Percentiles rank a stretch among this genome's conserved stretches.
These are phyloP conservation scores for Gloeopeniophorella convolvens DNA, from an alignment of 768 basidiomycete genomes.

Conservation along the genomic window DNA sequence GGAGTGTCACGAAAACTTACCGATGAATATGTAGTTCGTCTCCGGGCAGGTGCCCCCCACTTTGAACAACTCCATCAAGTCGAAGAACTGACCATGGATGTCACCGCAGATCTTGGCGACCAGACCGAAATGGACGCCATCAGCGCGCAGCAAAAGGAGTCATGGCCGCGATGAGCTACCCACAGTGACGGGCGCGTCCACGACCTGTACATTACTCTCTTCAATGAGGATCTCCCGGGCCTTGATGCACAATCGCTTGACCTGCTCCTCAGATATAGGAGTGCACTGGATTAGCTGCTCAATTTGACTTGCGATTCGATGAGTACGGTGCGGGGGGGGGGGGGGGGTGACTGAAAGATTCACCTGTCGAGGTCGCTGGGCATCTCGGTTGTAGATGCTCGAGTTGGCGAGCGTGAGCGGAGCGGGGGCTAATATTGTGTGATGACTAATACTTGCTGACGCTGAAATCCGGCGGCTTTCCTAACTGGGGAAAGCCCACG, in stretches of 20 bases:
- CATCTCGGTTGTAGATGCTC: constrained; percentile 1
- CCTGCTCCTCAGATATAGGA: constrained; percentile 91
- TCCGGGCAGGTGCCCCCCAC: constrained; percentile 89
- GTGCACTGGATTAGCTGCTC: constrained; percentile 91
- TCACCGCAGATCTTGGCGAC: constrained; percentile 81
- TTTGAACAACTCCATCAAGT: constrained; percentile 92
- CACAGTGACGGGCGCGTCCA: constrained; percentile 94
- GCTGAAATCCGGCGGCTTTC: no score
- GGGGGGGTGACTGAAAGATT: neutral
- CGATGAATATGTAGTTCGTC: constrained; percentile 96
- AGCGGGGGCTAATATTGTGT: no score
- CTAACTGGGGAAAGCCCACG: no score
- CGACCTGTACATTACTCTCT: constrained; percentile 94
- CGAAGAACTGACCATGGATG: constrained; percentile 97
- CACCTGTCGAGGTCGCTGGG: constrained; percentile 21
- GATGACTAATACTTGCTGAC: no score
- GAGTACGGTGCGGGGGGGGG: neutral
- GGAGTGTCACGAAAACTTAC: constrained; percentile 36
- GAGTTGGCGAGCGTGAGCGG: no score
- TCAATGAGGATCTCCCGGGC: constrained; percentile 96
- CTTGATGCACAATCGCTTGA: constrained; percentile 91
- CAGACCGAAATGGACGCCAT: no score
- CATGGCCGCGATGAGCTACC: constrained; percentile 29
- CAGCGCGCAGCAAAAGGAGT: constrained; percentile 26
- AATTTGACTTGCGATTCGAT: constrained; percentile 65